These are phyloP conservation scores for Lichtheimia corymbifera DNA, from an alignment of 371 early-diverging fungal genomes.

Conservation along the genomic window DNA sequence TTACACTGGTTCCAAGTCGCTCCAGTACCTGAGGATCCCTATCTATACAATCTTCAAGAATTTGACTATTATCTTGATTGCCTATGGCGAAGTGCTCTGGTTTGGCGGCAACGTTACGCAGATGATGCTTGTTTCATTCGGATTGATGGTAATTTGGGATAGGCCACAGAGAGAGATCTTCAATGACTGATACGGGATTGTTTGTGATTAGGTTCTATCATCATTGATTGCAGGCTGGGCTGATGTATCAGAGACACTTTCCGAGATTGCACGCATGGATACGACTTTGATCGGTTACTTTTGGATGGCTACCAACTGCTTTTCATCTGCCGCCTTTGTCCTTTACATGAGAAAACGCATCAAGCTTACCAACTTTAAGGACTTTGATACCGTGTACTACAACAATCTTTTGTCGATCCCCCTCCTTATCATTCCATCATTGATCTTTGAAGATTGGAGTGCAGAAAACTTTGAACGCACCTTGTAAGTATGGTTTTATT, in stretches of 20 bases:
- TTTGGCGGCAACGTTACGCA: conserved; percentile 80
- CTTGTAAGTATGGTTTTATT: conserved; percentile 48
- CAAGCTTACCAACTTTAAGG: conserved; percentile 83
- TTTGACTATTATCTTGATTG: conserved; percentile 96
- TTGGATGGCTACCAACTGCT: conserved; percentile 88
- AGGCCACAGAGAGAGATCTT: neutral
- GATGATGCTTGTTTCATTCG: conserved; percentile 84
- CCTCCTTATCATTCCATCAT: conserved; percentile 74
- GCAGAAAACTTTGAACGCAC: conserved; percentile 48
- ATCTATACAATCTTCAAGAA: conserved; percentile 99
- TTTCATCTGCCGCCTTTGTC: conserved; percentile 90
- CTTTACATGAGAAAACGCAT: conserved; percentile 90
- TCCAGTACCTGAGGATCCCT: conserved; percentile 92
- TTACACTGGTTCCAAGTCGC: conserved; percentile 93
- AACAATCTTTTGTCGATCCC: conserved; percentile 93
- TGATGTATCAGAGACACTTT: conserved; percentile 62
- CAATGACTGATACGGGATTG: neutral
- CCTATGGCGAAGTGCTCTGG: conserved; percentile 90
- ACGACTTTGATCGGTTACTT: conserved; percentile 72
- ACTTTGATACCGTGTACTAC: conserved; percentile 97
- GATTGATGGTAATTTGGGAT: conserved; percentile 72
- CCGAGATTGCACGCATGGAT: conserved; percentile 23
- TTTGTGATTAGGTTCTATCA: conserved; percentile 65
- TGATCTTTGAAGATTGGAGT: conserved; percentile 79
- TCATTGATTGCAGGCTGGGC: conserved; percentile 90